Conservation (phyloP, 2,329 filamentous ascomycete species). For the Aspergillus phoenicis region DNA sequence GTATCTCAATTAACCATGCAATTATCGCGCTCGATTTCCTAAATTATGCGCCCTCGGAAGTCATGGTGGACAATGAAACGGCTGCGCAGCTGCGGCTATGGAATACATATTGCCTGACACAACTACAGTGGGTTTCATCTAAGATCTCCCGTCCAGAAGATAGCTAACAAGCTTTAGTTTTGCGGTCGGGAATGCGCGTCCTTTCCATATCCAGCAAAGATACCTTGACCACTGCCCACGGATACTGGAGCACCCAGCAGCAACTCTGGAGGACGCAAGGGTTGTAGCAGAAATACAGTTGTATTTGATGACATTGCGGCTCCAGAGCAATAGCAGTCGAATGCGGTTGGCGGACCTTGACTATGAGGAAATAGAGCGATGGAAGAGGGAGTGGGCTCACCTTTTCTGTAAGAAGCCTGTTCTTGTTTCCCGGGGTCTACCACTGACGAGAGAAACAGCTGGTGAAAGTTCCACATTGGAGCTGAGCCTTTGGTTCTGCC, state of each 20-base stretch:
- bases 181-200: constrained; percentile 35
- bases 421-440: background rate
- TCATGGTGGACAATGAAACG: constrained; percentile 32
- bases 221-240: constrained; percentile 35
- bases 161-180: constrained; percentile 25
- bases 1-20: constrained; percentile 40
- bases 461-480: constrained; percentile 36
- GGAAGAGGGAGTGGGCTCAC: constrained; percentile 40
- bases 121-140: constrained; percentile 32
- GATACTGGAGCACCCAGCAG: constrained; percentile 34
- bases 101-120: constrained; percentile 38
- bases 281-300: constrained; percentile 38
- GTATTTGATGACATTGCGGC: constrained; percentile 32
- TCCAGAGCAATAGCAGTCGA: constrained; percentile 30
- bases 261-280: constrained; percentile 34
- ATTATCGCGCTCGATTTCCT: constrained; percentile 27
- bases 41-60: constrained; percentile 24
- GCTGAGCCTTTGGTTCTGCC: constrained; percentile 39
- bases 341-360: constrained; percentile 31
- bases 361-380: constrained; percentile 38
- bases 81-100: constrained; percentile 36
- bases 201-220: constrained; percentile 32
- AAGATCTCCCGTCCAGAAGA: background rate
- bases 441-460: constrained; percentile 20
- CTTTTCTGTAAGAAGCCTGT: constrained; percentile 29